Base-by-base conservation (phyloP, 2,329 filamentous ascomycete genomes). In the Colletotrichum sp. region DNA sequence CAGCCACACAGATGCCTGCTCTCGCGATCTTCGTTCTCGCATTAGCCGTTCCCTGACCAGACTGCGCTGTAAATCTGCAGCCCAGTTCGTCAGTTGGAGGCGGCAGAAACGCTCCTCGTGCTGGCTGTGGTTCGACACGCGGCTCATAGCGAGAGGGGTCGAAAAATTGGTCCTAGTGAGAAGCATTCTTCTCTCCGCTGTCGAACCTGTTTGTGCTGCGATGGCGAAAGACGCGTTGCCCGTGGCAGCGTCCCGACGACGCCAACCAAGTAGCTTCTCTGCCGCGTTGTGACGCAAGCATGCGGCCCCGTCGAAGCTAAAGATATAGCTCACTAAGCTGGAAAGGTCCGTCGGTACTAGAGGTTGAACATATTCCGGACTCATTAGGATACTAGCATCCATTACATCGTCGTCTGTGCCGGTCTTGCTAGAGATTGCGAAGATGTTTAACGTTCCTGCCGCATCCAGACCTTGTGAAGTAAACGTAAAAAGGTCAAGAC, bases 301-400 rank as follows among this genome's bases (percentile, higher is more conserved):
- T 5, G 94, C 90, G 48, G 96, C 91, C 44, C 94, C 96, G 61
- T 96, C 93, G 6, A 90, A 89, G 61, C 95, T 93, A 79, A 98
- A 96, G 1, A 98, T 86, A 22, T 91, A 91, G 11, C 92, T 87
- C n/a, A 98, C 90, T 2, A 98, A 87, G 11, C 86, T 84, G 7
- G 84, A 81, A 3, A 98, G 90, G 57, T 98, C 96, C 11, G 95
- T 97, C 1, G 91, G 85, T 5, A 94, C 85, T 6, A 98, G 88
- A 1, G 96, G 96, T 77, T 95, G 93, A 16, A 97, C 88, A 82
- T 98, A 98, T 80, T 97, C 94, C 1, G 96, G 93, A 72, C 93
- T 96, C 96, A 98, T 98, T 22, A 98, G 89, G 0, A 98, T 88
- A 80, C 95, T 98, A 22, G 96, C 96, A 82, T 98, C 96, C 93